Conservation (phyloP, 306 rosid genomes). For the Begonia fuchsioides region DNA sequence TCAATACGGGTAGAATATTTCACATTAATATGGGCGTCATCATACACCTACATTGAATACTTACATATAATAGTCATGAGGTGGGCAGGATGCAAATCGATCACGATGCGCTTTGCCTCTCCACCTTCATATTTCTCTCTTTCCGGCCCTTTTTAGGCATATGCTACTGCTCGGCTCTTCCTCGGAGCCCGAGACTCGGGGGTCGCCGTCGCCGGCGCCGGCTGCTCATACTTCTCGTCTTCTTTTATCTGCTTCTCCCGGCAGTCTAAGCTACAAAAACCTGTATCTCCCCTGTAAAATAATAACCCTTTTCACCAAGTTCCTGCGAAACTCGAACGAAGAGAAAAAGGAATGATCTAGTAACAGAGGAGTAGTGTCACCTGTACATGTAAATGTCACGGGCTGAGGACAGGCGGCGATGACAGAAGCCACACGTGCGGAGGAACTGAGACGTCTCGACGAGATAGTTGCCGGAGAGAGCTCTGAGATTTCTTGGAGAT, state of each 20-base stretch:
- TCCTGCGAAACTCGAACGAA: neutral
- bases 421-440: slow-evolving; percentile 55
- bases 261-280: slow-evolving; percentile 86
- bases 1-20: no score
- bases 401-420: slow-evolving; percentile 37
- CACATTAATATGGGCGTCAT: no score
- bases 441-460: slow-evolving; percentile 46
- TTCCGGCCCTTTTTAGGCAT: slow-evolving; percentile 15
- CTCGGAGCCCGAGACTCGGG: slow-evolving; percentile 12
- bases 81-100: no score
- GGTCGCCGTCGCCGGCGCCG: slow-evolving; percentile 11
- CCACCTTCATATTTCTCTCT: no score
- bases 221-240: slow-evolving; percentile 42
- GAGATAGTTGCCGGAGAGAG: slow-evolving; percentile 7
- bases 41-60: no score
- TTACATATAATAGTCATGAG: no score
- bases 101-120: no score
- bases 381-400: slow-evolving; percentile 85
- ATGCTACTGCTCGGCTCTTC: slow-evolving; percentile 21
- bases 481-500: slow-evolving; percentile 31
- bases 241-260: slow-evolving; percentile 63
- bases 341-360: neutral
- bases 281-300: slow-evolving; percentile 65
- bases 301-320: neutral
- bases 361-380: no score